Evolutionary conservation across 345 rosid species (phyloP), one percentile per base, ranked within the genome.

Genomic region (Gossypium stocksii): DNA sequence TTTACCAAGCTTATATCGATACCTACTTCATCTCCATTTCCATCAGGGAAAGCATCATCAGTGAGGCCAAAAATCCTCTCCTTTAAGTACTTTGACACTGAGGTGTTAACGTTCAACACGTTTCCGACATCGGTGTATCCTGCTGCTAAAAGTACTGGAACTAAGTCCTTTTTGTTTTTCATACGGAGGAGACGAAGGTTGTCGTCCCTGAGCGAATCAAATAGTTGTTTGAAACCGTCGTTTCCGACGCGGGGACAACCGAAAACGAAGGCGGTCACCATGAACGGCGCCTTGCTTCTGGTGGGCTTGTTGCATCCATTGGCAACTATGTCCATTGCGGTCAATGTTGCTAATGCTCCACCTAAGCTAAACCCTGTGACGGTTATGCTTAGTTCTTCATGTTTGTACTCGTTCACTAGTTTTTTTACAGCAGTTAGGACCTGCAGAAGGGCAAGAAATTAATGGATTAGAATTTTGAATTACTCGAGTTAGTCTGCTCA

Each of bases 231-330:
- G 73, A 87, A 93, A 65, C 74, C 75, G 2, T 83, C 45, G 80
- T 85, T 86, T 0, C 92, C 92, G 19, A 92, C 90, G 52, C 86
- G 87, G 10, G 94, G 97, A 77, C 94, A 80, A 11, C 86, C 92
- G 34, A 82, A 88, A 15, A 83, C 82, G 15, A 88, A 73, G 58
- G 86, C 89, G 7, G 88, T 87, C 65, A 89, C 97, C 0, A 78
- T 90, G 73, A 72, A 85, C 58, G 79, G 43, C 27, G 74, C 80
- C 41, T 57, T 79, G 16, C 68, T 75, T 74, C 1, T 1, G 27
- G 76, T 64, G 16, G 86, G 81, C 59, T 63, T 79, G 78, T 91
- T 86, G 27, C 56, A 71, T 63, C 90, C 88, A 23, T 89, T 88
- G 48, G 87, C 74, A 16, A 85, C 88, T 1, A 89, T 81, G 80